A percentile compares a stretch with the other conserved stretches of the same genome.
Conservation (phyloP, 2,329 filamentous ascomycete genomes). For the Paraconiothyrium sp. region DNA sequence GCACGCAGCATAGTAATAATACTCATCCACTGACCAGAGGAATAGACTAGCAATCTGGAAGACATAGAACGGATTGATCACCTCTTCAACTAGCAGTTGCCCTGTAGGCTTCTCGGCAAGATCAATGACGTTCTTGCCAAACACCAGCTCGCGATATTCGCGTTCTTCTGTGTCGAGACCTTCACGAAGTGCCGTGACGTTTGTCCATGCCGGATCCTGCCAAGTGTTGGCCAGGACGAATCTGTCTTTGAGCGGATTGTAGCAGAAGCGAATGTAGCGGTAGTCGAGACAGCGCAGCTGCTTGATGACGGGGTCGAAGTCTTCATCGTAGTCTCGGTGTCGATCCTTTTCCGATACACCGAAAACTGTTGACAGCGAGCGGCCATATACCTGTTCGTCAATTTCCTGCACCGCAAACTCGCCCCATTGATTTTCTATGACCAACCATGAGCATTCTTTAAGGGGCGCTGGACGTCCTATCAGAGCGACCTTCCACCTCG, state of each 20-base stretch:
- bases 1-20: slow-evolving; percentile 96
- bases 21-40: slow-evolving; percentile 94
- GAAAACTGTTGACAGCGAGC: slow-evolving; percentile 74
- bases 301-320: slow-evolving; percentile 77
- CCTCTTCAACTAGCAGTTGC: slow-evolving; percentile 90
- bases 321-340: slow-evolving; percentile 75
- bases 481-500: slow-evolving; percentile 82
- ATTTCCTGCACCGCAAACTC: slow-evolving; percentile 84
- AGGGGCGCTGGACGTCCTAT: slow-evolving; percentile 75
- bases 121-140: slow-evolving; percentile 89
- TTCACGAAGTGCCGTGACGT: slow-evolving; percentile 75
- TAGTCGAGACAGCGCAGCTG: slow-evolving; percentile 85
- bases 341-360: slow-evolving; percentile 71
- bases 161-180: slow-evolving; percentile 92
- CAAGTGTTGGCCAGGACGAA: slow-evolving; percentile 88
- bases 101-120: slow-evolving; percentile 88
- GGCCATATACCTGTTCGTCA: slow-evolving; percentile 65
- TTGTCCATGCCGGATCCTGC: slow-evolving; percentile 92
- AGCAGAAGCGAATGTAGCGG: slow-evolving; percentile 92
- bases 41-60: slow-evolving; percentile 95
- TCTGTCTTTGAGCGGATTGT: slow-evolving; percentile 86
- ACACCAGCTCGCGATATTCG: slow-evolving; percentile 81
- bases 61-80: slow-evolving; percentile 97
- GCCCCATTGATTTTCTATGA: slow-evolving; percentile 97
- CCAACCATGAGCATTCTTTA: slow-evolving; percentile 85